These are phyloP conservation scores for Oryza brachyantha DNA, from an alignment of 176 grass and related monocot genomes.

Conservation along the genomic window DNA sequence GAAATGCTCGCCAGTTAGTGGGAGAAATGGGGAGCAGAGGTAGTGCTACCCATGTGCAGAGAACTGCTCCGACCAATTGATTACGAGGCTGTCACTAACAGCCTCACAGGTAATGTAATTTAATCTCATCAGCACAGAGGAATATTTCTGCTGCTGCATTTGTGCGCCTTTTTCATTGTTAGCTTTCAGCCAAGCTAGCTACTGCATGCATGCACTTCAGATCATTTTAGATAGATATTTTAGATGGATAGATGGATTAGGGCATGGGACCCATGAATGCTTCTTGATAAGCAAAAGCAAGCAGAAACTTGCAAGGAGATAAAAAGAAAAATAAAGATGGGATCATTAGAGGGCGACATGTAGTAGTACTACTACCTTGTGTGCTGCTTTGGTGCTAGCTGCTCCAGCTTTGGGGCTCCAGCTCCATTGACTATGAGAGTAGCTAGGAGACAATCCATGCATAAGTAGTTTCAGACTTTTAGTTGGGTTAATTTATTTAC, in stretches of 20 bases:
- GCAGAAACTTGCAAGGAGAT: background rate
- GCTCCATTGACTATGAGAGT: background rate
- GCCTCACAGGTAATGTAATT: background rate
- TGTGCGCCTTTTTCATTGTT: background rate
- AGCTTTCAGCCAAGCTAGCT: background rate
- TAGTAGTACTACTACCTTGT: background rate
- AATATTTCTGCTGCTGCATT: background rate
- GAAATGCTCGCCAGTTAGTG: background rate
- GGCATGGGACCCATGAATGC: background rate
- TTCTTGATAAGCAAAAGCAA: slow-evolving; percentile 4
- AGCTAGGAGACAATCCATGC: background rate
- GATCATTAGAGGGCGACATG: background rate
- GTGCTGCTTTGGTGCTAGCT: background rate
- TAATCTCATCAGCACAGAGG: background rate
- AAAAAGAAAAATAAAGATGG: background rate
- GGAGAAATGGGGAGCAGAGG: background rate
- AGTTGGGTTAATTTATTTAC: background rate
- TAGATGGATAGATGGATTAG: background rate
- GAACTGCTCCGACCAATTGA: background rate
- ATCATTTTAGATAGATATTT: background rate
- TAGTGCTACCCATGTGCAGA: slow-evolving; percentile 33
- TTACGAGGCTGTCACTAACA: background rate
- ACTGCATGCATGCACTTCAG: background rate
- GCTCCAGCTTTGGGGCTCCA: slow-evolving; percentile 21
- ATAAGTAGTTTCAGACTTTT: background rate